These are phyloP conservation scores for Epichloe festucae DNA, from an alignment of 2,329 filamentous ascomycete species.

Conservation along the genomic window DNA sequence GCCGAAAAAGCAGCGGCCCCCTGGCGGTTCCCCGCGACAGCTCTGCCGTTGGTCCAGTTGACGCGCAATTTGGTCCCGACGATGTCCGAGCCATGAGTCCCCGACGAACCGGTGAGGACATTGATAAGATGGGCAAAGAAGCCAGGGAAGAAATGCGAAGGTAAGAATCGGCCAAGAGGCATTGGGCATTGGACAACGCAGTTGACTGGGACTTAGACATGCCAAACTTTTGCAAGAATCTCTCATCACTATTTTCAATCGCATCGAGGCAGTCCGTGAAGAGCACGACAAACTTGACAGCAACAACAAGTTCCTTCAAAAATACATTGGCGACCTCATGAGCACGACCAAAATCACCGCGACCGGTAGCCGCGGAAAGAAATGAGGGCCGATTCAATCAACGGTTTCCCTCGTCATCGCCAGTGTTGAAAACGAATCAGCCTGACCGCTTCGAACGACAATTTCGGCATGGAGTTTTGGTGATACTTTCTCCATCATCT, in stretches of 20 bases:
- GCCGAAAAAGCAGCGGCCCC: conserved; percentile 67
- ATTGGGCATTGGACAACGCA: not conserved
- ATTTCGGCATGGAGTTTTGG: too few relatives aligned
- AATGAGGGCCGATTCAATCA: conserved; percentile 24
- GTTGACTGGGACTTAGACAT: conserved; percentile 43
- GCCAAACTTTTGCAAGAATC: conserved; percentile 82
- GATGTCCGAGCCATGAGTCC: conserved; percentile 94
- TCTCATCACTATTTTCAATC: conserved; percentile 77
- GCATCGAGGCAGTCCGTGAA: conserved; percentile 84
- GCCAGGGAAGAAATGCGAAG: conserved; percentile 54
- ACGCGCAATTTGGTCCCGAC: conserved; percentile 68
- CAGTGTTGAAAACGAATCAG: too few relatives aligned
- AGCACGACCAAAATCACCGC: conserved; percentile 65
- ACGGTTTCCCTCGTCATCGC: not conserved
- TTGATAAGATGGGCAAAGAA: conserved; percentile 75
- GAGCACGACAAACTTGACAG: conserved; percentile 95
- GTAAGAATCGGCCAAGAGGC: conserved; percentile 23
- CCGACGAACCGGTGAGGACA: conserved; percentile 75
- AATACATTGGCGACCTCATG: conserved; percentile 95
- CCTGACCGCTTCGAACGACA: too few relatives aligned
- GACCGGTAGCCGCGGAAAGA: conserved; percentile 37
- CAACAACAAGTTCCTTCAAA: conserved; percentile 94
- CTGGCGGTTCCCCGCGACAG: conserved; percentile 71
- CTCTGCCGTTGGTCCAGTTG: conserved; percentile 57
- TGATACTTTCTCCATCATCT: too few relatives aligned